phyloP scores from a whole-genome alignment of 345 rosid species.

The Orychophragmus violaceus region DNA sequence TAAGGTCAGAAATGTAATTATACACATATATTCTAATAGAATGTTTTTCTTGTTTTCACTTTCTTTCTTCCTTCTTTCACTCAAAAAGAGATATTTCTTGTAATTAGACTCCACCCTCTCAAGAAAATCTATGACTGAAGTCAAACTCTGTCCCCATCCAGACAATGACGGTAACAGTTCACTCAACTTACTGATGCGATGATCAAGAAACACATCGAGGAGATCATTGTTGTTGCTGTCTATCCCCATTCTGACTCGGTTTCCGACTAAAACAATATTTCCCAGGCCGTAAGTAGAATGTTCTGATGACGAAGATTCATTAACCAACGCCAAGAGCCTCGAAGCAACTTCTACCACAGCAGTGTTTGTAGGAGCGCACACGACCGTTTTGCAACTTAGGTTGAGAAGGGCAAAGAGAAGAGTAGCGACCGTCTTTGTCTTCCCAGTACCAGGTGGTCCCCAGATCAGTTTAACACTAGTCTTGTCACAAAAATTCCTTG shows the following conservation, averaged over 20 bases:
- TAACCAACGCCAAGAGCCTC: slow-evolving; percentile 14
- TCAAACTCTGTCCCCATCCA: slow-evolving; percentile 24
- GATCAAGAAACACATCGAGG: slow-evolving; percentile 33
- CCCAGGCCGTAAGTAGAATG: slow-evolving; percentile 27
- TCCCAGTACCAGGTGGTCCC: slow-evolving; percentile 55
- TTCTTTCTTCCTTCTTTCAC: not conserved
- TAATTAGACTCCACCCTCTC: not conserved
- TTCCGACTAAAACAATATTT: slow-evolving; percentile 33
- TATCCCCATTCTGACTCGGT: slow-evolving; percentile 16
- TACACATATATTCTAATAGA: too few species aligned
- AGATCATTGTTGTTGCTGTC: slow-evolving; percentile 9
- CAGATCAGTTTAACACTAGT: slow-evolving; percentile 32
- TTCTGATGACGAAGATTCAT: not conserved
- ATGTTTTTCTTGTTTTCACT: not conserved
- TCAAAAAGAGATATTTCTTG: not conserved
- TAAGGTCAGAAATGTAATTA: too few species aligned
- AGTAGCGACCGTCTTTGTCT: slow-evolving; percentile 33
- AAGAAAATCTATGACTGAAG: slow-evolving; percentile 23
- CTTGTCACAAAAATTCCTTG: not conserved
- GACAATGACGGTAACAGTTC: not conserved
- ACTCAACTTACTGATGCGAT: slow-evolving; percentile 14
- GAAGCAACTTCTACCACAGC: slow-evolving; percentile 33
- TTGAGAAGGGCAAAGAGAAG: slow-evolving; percentile 29
- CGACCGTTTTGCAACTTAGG: slow-evolving; percentile 26
- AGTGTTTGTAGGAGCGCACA: too few species aligned